A percentile compares a stretch with the other conserved stretches of the same genome.
phyloP scores from a whole-genome alignment of 1,139 yeast species.

The Hansenula lynferdii region DNA sequence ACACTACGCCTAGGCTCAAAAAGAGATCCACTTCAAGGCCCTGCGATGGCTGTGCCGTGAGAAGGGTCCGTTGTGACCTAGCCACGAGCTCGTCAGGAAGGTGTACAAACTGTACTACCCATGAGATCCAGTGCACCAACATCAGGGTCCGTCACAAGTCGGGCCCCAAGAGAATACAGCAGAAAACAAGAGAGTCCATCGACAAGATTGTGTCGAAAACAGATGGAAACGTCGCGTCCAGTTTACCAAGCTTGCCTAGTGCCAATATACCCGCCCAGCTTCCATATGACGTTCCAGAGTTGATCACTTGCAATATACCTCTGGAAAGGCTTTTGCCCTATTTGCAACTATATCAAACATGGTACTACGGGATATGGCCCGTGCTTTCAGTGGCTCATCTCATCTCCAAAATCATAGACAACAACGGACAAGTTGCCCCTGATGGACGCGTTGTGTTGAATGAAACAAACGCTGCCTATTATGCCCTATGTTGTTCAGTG shows the following conservation, averaged over 20 bases:
- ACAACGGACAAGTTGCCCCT: background rate
- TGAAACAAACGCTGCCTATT: conserved; percentile 12
- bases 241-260: no score
- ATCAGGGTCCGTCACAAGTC: conserved; percentile 19
- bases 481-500: conserved; percentile 18
- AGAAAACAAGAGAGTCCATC: conserved; percentile 15
- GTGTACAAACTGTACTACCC: conserved; percentile 19
- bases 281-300: no score
- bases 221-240: no score
- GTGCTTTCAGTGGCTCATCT: conserved; percentile 14
- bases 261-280: no score
- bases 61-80: conserved; percentile 20
- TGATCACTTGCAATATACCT: background rate
- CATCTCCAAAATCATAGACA: conserved; percentile 8
- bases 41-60: conserved; percentile 22
- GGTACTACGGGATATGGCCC: conserved; percentile 23
- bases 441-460: background rate
- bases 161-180: conserved; percentile 20
- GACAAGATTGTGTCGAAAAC: no score
- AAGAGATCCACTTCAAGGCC: conserved; percentile 15
- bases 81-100: conserved; percentile 7
- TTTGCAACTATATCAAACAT: conserved; percentile 19
- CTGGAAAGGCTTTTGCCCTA: conserved; percentile 17
- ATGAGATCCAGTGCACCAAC: conserved; percentile 18
- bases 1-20: background rate